Evolutionary conservation across 2,329 filamentous ascomycete species (phyloP).

Genomic region (Cercospora beticola): DNA sequence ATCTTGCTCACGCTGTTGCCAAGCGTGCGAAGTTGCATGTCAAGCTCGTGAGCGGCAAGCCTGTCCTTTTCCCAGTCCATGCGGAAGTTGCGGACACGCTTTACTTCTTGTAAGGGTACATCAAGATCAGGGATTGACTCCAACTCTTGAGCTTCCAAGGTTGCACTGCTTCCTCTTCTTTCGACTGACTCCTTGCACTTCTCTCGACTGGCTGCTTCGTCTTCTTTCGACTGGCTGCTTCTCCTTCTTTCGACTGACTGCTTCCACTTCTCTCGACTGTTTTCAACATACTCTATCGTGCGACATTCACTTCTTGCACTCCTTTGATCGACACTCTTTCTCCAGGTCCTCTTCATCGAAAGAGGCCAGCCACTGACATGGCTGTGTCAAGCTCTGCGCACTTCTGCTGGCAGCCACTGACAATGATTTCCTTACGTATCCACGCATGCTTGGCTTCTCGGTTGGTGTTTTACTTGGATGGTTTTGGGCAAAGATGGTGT

Average conservation of each 20-base stretch:
- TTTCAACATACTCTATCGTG: not conserved
- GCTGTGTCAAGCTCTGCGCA: conserved; percentile 21
- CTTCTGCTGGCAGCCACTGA: conserved; percentile 10
- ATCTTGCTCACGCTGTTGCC: conserved; percentile 15
- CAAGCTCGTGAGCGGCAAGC: not conserved
- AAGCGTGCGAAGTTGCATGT: conserved; percentile 18
- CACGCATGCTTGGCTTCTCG: not conserved
- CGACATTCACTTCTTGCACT: conserved; percentile 16
- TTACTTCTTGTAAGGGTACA: conserved; percentile 20
- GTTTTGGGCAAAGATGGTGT: not conserved
- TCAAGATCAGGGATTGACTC: not conserved
- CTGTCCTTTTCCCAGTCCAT: conserved; percentile 4
- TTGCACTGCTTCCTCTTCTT: not conserved
- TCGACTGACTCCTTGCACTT: too few species aligned
- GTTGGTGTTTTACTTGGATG: not conserved
- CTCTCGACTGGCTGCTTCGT: too few species aligned
- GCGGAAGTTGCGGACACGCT: conserved; percentile 10
- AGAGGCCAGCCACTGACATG: conserved; percentile 16
- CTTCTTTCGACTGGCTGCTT: not conserved
- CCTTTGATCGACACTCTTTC: conserved; percentile 3
- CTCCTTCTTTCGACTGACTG: too few species aligned
- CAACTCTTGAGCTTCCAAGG: not conserved
- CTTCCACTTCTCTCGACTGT: not conserved
- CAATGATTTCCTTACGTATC: not conserved
- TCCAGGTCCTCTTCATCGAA: conserved; percentile 16